Conservation (phyloP, 2,329 filamentous ascomycete genomes). For the Leptographium wingfieldii region DNA sequence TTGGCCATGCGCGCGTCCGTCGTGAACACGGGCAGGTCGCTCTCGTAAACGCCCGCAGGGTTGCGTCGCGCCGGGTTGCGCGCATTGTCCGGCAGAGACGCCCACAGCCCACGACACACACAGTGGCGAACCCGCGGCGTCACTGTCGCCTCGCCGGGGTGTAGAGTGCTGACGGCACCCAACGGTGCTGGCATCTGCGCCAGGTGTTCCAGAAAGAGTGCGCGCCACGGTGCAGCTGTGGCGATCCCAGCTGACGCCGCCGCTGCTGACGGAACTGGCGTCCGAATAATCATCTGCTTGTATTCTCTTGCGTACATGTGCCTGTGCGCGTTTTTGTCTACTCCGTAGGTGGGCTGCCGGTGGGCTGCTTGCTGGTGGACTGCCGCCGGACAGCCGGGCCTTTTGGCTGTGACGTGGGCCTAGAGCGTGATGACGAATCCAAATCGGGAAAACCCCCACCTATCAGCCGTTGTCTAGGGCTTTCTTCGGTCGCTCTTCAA, state of each 20-base stretch:
- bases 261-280: background rate
- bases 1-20: slow-evolving; percentile 86
- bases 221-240: slow-evolving; percentile 38
- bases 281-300: slow-evolving; percentile 6
- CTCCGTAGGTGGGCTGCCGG: too few species aligned
- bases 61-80: slow-evolving; percentile 64
- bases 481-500: too few species aligned
- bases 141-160: slow-evolving; percentile 17
- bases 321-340: background rate
- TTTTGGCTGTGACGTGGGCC: too few species aligned
- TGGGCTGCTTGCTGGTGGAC: background rate
- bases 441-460: too few species aligned
- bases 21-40: slow-evolving; percentile 70
- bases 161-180: slow-evolving; percentile 40
- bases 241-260: slow-evolving; percentile 2
- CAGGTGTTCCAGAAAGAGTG: slow-evolving; percentile 38
- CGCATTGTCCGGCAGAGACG: slow-evolving; percentile 55
- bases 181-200: slow-evolving; percentile 31
- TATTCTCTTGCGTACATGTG: background rate
- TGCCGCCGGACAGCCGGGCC: background rate
- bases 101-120: slow-evolving; percentile 78
- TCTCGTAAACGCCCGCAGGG: slow-evolving; percentile 52
- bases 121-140: slow-evolving; percentile 59
- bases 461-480: too few species aligned
- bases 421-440: too few species aligned